Percentiles rank a stretch among this genome's conserved stretches.
phyloP scores from a whole-genome alignment of 1,284 basidiomycete genomes.

The Sporisorium exsertum region DNA sequence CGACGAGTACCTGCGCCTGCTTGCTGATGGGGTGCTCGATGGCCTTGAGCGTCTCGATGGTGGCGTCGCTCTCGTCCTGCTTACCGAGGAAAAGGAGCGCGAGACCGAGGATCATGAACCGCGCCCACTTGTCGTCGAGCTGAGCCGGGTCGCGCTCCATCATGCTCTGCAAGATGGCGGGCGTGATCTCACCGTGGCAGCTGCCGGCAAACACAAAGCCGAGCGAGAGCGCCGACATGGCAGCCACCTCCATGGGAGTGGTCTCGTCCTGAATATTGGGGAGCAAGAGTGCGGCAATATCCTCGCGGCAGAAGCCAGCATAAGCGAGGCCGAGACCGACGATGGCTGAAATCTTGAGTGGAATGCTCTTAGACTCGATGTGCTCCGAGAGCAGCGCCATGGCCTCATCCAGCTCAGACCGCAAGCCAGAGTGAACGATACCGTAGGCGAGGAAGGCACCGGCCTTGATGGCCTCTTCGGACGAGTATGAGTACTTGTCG shows the following conservation, averaged over 20 bases:
- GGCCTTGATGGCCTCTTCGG: conserved; percentile 96
- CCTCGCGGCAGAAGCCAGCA: conserved; percentile 89
- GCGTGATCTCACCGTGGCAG: conserved; percentile 91
- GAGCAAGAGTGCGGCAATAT: conserved; percentile 73
- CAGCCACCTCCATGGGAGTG: conserved; percentile 86
- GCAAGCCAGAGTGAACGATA: conserved; percentile 87
- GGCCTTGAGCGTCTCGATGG: conserved; percentile 92
- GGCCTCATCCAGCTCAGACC: conserved; percentile 93
- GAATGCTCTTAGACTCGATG: conserved; percentile 85
- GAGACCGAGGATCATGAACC: conserved; percentile 89
- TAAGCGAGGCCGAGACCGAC: conserved; percentile 84
- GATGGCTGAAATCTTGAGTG: conserved; percentile 87
- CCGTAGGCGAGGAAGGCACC: conserved; percentile 96
- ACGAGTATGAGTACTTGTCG: conserved; percentile 97
- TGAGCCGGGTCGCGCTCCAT: conserved; percentile 74
- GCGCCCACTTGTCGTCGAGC: conserved; percentile 80
- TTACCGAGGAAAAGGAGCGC: conserved; percentile 86
- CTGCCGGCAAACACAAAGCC: conserved; percentile 97
- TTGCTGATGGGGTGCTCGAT: conserved; percentile 93
- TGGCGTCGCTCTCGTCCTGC: conserved; percentile 82
- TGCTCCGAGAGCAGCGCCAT: conserved; percentile 91
- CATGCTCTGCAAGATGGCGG: conserved; percentile 88
- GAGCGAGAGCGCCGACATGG: conserved; percentile 86
- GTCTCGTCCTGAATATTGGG: conserved; percentile 67
- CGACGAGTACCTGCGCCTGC: conserved; percentile 90